Evolutionary conservation across 2,329 filamentous ascomycete genomes (phyloP).

Genomic region (Penicillium expansum): DNA sequence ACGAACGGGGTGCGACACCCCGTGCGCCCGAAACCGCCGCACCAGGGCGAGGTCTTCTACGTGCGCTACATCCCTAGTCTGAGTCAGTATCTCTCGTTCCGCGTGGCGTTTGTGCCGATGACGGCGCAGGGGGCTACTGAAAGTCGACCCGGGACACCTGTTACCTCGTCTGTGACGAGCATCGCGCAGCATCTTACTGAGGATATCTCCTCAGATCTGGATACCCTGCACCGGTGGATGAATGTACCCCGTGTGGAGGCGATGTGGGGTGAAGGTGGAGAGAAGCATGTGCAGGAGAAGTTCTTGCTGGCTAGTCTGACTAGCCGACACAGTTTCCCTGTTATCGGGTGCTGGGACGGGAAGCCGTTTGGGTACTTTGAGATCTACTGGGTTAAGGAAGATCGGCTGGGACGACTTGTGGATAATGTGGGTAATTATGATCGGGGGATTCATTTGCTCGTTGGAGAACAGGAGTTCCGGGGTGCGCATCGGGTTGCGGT

Average conservation of each 20-base stretch:
- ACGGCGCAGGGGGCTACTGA: slow-evolving; percentile 53
- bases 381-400: slow-evolving; percentile 97
- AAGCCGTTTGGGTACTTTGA: slow-evolving; percentile 97
- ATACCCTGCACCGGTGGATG: slow-evolving; percentile 84
- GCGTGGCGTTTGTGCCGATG: slow-evolving; percentile 65
- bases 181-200: slow-evolving; percentile 42
- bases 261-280: slow-evolving; percentile 75
- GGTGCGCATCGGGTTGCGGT: slow-evolving; percentile 71
- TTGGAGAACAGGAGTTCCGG: slow-evolving; percentile 89
- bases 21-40: slow-evolving; percentile 79
- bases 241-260: slow-evolving; percentile 75
- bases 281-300: slow-evolving; percentile 55
- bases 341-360: slow-evolving; percentile 90
- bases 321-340: slow-evolving; percentile 77
- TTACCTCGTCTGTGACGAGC: slow-evolving; percentile 38
- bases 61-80: slow-evolving; percentile 79
- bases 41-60: slow-evolving; percentile 90
- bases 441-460: slow-evolving; percentile 79
- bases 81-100: slow-evolving; percentile 82
- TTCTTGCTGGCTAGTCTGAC: slow-evolving; percentile 68
- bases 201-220: slow-evolving; percentile 54
- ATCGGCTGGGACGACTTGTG: slow-evolving; percentile 68
- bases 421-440: slow-evolving; percentile 73
- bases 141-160: slow-evolving; percentile 25
- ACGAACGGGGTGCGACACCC: slow-evolving; percentile 81